Evolutionary conservation across 2,329 filamentous ascomycete genomes (phyloP), one percentile per base, ranked within the genome.

Genomic region (Hymenotorrendiella dingleyae): DNA sequence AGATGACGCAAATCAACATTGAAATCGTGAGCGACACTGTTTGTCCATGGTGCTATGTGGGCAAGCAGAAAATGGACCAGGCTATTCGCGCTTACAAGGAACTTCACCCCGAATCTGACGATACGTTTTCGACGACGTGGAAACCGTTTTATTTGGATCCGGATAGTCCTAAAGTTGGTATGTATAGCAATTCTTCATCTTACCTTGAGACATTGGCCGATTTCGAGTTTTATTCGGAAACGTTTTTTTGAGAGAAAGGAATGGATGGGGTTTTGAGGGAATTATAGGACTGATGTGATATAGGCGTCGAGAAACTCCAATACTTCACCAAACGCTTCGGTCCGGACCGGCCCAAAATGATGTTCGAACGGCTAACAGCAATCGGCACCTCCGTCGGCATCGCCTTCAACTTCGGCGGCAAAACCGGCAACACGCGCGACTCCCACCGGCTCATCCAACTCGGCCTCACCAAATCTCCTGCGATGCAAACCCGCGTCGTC

Each of bases 131-230:
- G 35, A 78, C 85, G 11, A 74, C 73, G 47, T 94, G 86, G 85
- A 73, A 76, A 47, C 84, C 88, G 2, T 94, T 86, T 67, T 90
- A 91, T 62, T 76, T 94, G 40, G 81, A 90, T 57, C 84, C 86
- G 0, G 69, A 70, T 35, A 69, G 76, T 1, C 74, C 83, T 0
- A 67, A 68, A 34, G 66, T 60, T 36, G 70, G 71, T 54, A 59
- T 69, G 44, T 68, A 74, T 54, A 22, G 14, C 37, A 4, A 11
- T 38, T 11, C n/a, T 11, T 8, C 19, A 22, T 29, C 6, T 19
- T 17, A 7, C 14, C 6, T 19, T 35, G n/a, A n/a, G n/a, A 24
- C 11, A 27, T 10, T 16, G 6, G 57, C n/a, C n/a, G n/a, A n/a
- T n/a, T n/a, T n/a, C n/a, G n/a, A n/a, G n/a, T n/a, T n/a, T n/a